phyloP scores from a whole-genome alignment of 495 filamentous ascomycete species.

The Penicillium turbatum region DNA sequence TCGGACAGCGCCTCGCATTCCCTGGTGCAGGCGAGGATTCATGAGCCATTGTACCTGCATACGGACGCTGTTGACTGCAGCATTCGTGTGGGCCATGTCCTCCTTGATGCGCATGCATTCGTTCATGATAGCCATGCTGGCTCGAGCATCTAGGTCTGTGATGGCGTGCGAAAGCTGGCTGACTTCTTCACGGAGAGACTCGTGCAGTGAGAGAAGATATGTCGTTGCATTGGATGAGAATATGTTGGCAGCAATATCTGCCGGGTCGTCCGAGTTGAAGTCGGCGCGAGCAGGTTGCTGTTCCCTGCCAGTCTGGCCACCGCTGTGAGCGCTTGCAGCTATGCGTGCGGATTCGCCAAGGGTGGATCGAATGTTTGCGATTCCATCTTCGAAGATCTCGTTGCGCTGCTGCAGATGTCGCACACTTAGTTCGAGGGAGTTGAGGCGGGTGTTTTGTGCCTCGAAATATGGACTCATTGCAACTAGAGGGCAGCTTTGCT shows the following conservation, averaged over 20 bases:
- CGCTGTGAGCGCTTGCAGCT: not conserved
- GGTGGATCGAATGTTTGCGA: constrained; percentile 45
- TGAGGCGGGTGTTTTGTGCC: constrained; percentile 52
- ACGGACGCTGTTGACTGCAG: constrained; percentile 57
- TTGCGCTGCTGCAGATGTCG: constrained; percentile 55
- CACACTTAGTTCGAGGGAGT: constrained; percentile 53
- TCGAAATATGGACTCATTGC: constrained; percentile 56
- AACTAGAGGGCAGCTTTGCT: constrained; percentile 52
- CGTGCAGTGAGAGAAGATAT: constrained; percentile 63
- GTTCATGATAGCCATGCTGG: constrained; percentile 65
- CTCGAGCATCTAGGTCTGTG: constrained; percentile 59
- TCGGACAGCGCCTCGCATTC: constrained; percentile 26
- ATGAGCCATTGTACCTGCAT: constrained; percentile 70
- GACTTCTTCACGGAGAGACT: constrained; percentile 63
- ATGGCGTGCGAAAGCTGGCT: constrained; percentile 53
- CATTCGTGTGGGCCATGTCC: constrained; percentile 62
- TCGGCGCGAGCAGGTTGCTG: not conserved
- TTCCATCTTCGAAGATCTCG: constrained; percentile 53
- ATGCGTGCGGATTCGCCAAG: constrained; percentile 35
- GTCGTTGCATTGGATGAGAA: constrained; percentile 43
- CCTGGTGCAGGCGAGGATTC: constrained; percentile 53
- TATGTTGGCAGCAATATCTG: constrained; percentile 20
- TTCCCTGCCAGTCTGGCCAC: constrained; percentile 5
- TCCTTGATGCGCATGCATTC: constrained; percentile 63
- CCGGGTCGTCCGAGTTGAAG: constrained; percentile 14